Evolutionary conservation across 2,329 filamentous ascomycete species (phyloP).

Genomic region (Neopestalotiopsis rosae): DNA sequence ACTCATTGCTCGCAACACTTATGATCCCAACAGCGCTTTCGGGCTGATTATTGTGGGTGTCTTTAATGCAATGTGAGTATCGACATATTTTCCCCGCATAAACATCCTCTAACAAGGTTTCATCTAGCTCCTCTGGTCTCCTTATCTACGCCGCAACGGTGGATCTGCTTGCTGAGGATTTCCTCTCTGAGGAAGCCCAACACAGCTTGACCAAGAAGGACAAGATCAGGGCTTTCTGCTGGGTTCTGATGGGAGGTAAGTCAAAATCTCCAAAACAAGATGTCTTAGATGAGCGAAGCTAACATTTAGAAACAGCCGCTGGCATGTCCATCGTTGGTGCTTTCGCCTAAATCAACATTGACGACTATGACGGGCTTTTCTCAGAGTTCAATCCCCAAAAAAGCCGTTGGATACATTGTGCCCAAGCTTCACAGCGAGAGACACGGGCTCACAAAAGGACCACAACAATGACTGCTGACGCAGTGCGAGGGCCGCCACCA

Average conservation of each 20-base stretch:
- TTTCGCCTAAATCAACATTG: constrained; percentile 41
- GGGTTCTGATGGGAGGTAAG: constrained; percentile 54
- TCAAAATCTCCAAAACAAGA: not conserved
- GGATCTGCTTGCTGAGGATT: constrained; percentile 68
- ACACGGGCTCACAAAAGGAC: not conserved
- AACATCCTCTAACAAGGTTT: constrained; percentile 16
- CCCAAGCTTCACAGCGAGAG: too few species aligned
- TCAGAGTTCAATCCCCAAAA: too few species aligned
- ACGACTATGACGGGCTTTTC: too few species aligned
- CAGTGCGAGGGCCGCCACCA: not conserved
- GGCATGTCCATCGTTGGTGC: constrained; percentile 54
- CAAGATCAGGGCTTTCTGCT: constrained; percentile 59
- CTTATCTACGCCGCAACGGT: constrained; percentile 68
- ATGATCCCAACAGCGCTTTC: constrained; percentile 68
- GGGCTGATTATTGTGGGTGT: constrained; percentile 68
- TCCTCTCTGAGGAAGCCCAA: constrained; percentile 63
- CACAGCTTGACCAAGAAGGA: constrained; percentile 55
- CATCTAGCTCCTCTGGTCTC: constrained; percentile 59
- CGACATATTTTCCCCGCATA: too few species aligned
- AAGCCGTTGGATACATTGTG: too few species aligned
- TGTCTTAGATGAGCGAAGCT: constrained; percentile 33
- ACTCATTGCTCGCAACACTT: constrained; percentile 58
- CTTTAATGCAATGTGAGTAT: constrained; percentile 67
- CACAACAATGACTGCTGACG: not conserved
- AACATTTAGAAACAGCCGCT: constrained; percentile 36